Evolutionary conservation across 2,329 filamentous ascomycete species (phyloP), one percentile per base, ranked within the genome.

Genomic region (Blastomyces emzantsi): DNA sequence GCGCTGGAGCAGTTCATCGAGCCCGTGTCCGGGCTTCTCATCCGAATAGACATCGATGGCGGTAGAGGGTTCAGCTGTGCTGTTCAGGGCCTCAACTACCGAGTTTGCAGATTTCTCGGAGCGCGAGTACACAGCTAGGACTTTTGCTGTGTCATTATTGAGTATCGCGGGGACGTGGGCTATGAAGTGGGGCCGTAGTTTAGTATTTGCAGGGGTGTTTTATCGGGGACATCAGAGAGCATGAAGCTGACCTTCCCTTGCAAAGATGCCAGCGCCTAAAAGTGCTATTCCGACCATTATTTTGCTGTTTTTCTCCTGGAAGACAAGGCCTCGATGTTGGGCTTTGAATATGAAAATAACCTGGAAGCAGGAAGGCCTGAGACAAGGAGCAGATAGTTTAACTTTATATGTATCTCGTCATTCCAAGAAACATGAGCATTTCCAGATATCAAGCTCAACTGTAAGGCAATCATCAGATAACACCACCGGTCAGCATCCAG

Each of bases 61-160:
- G 0, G 72, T 66, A 1, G 68, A 66, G 13, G 64, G 67, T 0
- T 74, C 69, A 13, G 72, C 71, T 43, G 71, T 70, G 22, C 69
- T 70, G 28, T 59, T 54, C n/a, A 64, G 43, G 30, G 60, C 57
- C 36, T 59, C 60, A 1, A 73, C 70, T 13, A 82, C 74, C 3
- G 68, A 70, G 64, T 81, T 70, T n/a, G 83, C 83, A 4, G 83
- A 85, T 49, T 79, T 77, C 9, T 82, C 72, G 7, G 81, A 82
- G 56, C 83, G 81, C n/a, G 83, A 85, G 73, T 84, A 86, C 65
- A 85, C 77, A 22, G 84, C 84, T 70, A 82, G 83, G 43, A 86
- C 73, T 2, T 72, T 68, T 11, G 85, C 73, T 43, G 70, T 69
- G 33, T 74, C 66, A 28, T 78, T 75, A 22, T 77, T 77, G 68